Evolutionary conservation across 1,284 basidiomycete species (phyloP), one percentile per base, ranked within the genome.

Genomic region (Ceratorhiza oryzae-sativae): DNA sequence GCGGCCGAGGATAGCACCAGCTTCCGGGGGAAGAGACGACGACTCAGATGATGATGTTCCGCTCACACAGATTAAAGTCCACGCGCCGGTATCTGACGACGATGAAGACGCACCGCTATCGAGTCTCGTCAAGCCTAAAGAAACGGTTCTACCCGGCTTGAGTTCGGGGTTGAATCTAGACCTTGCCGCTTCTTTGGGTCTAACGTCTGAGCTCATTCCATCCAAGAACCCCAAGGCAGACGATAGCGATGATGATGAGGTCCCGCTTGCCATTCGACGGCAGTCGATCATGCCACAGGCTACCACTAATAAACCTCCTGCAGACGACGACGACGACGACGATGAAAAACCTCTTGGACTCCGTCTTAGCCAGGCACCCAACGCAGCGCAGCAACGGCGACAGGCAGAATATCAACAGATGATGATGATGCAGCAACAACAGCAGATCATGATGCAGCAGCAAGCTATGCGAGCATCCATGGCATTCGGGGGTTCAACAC

Each of bases 381-480:
- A 56, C 32, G 63, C 51, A 13, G 20, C 27, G 23, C 63, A 67
- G 71, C 74, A 75, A 55, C 70, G 72, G 39, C 73, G 72, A 46
- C 76, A 77, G 53, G 75, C 65, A 18, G 71, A 71, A 56, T 72
- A 72, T 45, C 86, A 87, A 72, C 88, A 88, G 76, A 86, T 88
- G 77, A 85, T 92, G 82, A 85, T 92, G 84, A 85, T 91, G 84
- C 90, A 91, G 84, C 85, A 91, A 83, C 89, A 90, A 76, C 86
- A 89, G 41, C 90, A 91, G 77, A 30, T 88, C 77, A 85, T 92
- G 82, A 85, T 92, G 84, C 86, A 89, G 41, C 90, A 91, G 84
- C 86, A 89, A 39, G 90, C 91, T 77, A 84, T 92, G 83, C 87
- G 87, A 48, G 87, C 86, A 73, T 88, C 81, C 76, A 88, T 93